Percentiles rank a stretch among this genome's conserved stretches.
Evolutionary conservation across 2,329 filamentous ascomycete genomes (phyloP).

Genomic region (Sphaerulina vaccinii): DNA sequence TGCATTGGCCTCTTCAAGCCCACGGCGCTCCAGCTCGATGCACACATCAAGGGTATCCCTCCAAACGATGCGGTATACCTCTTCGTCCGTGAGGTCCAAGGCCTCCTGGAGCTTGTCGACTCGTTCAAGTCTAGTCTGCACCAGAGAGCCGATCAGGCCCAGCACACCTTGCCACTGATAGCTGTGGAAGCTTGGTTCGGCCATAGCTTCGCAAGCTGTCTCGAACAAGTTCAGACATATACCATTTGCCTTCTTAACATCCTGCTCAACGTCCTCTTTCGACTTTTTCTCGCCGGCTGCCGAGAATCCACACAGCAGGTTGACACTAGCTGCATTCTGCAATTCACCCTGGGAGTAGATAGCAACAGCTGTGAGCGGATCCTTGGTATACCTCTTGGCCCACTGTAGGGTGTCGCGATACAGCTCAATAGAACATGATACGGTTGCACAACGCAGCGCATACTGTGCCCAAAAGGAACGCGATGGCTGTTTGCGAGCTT

Average conservation of each 20-base stretch:
- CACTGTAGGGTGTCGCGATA: constrained; percentile 37
- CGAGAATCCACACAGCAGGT: constrained; percentile 19
- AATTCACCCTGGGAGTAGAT: constrained; percentile 29
- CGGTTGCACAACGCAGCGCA: constrained; percentile 34
- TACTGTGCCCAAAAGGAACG: constrained; percentile 35
- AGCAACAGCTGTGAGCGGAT: constrained; percentile 34
- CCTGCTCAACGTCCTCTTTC: constrained; percentile 20
- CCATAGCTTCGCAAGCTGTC: constrained; percentile 30
- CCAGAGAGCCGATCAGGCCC: constrained; percentile 19
- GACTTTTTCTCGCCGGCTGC: neutral
- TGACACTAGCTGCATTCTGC: constrained; percentile 28
- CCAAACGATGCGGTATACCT: constrained; percentile 32
- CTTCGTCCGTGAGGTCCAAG: constrained; percentile 21
- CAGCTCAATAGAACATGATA: constrained; percentile 36
- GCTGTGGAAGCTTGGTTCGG: constrained; percentile 36
- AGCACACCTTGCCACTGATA: constrained; percentile 21
- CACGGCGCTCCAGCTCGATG: constrained; percentile 23
- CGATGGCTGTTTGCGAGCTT: constrained; percentile 31
- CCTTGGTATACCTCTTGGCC: constrained; percentile 40
- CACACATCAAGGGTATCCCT: constrained; percentile 26
- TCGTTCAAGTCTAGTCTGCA: constrained; percentile 17
- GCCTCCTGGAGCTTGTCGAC: constrained; percentile 19
- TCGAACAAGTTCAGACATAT: constrained; percentile 35
- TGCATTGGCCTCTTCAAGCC: constrained; percentile 24
- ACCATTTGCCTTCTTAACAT: constrained; percentile 34